phyloP scores from a whole-genome alignment of 129 eudicot genomes.

The Erigeron canadensis region DNA sequence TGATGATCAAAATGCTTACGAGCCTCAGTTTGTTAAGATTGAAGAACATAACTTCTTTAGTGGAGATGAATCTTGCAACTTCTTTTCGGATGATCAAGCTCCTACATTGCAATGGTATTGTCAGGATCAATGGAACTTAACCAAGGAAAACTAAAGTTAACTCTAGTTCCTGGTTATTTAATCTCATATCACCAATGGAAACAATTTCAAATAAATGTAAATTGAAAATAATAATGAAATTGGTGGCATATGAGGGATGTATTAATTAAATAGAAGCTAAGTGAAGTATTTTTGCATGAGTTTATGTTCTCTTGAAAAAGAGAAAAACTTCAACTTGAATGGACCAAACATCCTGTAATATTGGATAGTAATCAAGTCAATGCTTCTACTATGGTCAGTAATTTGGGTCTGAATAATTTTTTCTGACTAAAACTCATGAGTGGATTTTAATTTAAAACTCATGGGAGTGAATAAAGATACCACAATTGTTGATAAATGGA shows the following conservation, averaged over 20 bases:
- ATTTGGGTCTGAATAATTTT: not conserved
- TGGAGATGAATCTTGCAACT: conserved; percentile 80
- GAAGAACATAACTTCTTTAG: conserved; percentile 84
- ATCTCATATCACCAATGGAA: conserved; percentile 19
- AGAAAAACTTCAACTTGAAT: conserved; percentile 5
- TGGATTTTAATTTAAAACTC: not conserved
- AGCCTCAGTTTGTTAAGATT: conserved; percentile 76
- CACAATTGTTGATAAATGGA: too few species aligned
- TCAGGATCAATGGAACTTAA: conserved; percentile 64
- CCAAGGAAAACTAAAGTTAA: conserved; percentile 6
- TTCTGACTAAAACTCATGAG: not conserved
- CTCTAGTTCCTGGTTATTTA: too few species aligned
- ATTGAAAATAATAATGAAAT: conserved; percentile 24
- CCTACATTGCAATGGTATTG: conserved; percentile 83
- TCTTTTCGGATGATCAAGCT: conserved; percentile 86
- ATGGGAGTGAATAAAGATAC: too few species aligned
- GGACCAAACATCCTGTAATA: conserved; percentile 15
- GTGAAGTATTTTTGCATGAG: not conserved
- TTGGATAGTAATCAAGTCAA: conserved; percentile 13
- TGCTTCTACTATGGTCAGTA: not conserved
- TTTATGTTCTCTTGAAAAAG: not conserved
- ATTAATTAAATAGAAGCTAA: conserved; percentile 11
- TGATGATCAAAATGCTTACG: conserved; percentile 45
- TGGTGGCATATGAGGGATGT: conserved; percentile 28
- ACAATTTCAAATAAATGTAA: conserved; percentile 8